Percentiles rank a stretch among this genome's conserved stretches.
Conservation (phyloP, 768 basidiomycete genomes). For the Suillus subalutaceus region DNA sequence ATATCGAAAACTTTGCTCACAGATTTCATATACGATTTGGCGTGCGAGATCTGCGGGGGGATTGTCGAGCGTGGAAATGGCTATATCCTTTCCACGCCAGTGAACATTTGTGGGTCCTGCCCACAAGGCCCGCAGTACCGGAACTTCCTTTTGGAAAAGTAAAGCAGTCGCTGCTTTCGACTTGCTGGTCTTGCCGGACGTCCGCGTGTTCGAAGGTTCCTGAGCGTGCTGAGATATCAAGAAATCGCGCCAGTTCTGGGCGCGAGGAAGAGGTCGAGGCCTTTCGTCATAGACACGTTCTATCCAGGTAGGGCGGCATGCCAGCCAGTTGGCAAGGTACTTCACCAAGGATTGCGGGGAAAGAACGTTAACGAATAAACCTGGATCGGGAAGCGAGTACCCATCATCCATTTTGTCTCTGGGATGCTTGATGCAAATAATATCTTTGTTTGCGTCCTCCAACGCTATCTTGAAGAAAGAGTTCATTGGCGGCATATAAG, state of each 20-base stretch:
- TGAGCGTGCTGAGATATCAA: background rate
- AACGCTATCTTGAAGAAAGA: background rate
- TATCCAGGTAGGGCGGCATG: background rate
- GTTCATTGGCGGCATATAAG: background rate
- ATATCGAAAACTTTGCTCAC: background rate
- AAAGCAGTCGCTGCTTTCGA: background rate
- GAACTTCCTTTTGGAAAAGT: background rate
- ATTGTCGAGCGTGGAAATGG: background rate
- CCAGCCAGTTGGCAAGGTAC: background rate
- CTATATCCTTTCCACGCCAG: background rate
- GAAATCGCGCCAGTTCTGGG: background rate
- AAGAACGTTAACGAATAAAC: background rate
- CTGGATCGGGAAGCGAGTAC: background rate
- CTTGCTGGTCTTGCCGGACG: background rate
- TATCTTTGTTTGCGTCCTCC: background rate
- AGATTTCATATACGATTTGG: background rate
- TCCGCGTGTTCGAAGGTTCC: background rate
- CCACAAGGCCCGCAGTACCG: background rate
- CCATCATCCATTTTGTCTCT: background rate
- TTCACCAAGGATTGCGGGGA: background rate
- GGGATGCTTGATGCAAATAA: background rate
- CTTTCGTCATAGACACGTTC: background rate
- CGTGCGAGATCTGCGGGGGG: background rate
- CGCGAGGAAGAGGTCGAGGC: background rate
- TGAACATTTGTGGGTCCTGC: background rate